These are phyloP conservation scores for Pinus taeda DNA, from an alignment of 75 land plant genomes.

Conservation along the genomic window DNA sequence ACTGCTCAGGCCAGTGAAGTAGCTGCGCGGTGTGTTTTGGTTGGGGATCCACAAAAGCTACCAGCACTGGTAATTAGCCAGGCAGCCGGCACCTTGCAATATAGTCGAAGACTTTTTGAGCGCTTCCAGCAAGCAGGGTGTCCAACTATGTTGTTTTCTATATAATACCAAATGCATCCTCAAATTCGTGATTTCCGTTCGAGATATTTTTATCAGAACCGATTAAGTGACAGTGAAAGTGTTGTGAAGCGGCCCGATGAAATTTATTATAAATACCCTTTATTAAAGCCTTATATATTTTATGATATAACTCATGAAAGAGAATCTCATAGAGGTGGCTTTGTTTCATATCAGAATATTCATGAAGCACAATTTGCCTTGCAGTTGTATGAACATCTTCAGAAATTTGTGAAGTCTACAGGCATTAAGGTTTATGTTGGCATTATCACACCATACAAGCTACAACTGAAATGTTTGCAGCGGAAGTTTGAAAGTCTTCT, in stretches of 20 bases:
- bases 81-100: constrained; percentile 66
- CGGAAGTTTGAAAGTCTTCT: constrained; percentile 50
- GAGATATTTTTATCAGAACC: too few relatives aligned
- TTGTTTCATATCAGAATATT: too few relatives aligned
- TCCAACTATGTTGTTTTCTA: constrained; percentile 71
- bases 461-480: constrained; percentile 60
- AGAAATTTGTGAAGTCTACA: constrained; percentile 52
- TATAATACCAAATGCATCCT: too few relatives aligned
- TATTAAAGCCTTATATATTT: too few relatives aligned
- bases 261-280: too few relatives aligned
- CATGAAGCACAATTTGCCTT: constrained; percentile 85
- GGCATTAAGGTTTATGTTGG: constrained; percentile 31
- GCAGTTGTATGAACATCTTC: constrained; percentile 79
- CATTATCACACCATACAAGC: constrained; percentile 86
- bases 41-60: constrained; percentile 99
- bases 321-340: too few relatives aligned
- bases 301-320: too few relatives aligned
- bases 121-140: constrained; percentile 75
- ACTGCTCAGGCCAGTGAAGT: too few relatives aligned
- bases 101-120: constrained; percentile 97
- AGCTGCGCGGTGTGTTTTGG: constrained; percentile 19
- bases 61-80: constrained; percentile 93
- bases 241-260: too few relatives aligned
- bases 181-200: too few relatives aligned
- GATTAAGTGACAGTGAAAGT: too few relatives aligned